phyloP scores from a whole-genome alignment of 2,329 filamentous ascomycete species.

The Colletotrichum siamense region DNA sequence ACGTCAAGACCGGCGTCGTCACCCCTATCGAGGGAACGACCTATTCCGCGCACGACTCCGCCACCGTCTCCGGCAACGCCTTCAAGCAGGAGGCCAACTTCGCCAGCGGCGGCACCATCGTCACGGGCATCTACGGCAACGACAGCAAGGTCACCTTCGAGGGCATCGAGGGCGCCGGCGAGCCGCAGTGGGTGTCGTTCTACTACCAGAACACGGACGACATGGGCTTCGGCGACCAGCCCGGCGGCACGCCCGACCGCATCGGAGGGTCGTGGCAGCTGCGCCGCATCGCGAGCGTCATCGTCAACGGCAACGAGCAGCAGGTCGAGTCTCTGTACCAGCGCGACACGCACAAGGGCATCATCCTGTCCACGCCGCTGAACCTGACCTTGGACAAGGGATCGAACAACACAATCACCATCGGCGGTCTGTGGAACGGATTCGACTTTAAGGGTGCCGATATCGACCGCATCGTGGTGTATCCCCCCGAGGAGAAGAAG shows the following conservation, averaged over 20 bases:
- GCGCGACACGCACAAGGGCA: constrained; percentile 60
- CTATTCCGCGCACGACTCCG: constrained; percentile 47
- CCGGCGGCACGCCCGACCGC: constrained; percentile 62
- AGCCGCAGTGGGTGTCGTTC: constrained; percentile 60
- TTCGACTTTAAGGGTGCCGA: constrained; percentile 63
- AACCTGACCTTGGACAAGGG: constrained; percentile 59
- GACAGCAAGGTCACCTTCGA: constrained; percentile 55
- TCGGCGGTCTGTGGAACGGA: constrained; percentile 63
- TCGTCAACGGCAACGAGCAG: constrained; percentile 55
- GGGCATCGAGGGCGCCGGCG: constrained; percentile 46
- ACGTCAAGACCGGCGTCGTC: constrained; percentile 55
- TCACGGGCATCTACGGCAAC: constrained; percentile 58
- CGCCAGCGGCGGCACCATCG: constrained; percentile 47
- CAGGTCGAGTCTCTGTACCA: constrained; percentile 56
- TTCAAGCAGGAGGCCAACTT: constrained; percentile 59
- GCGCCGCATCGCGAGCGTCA: constrained; percentile 63
- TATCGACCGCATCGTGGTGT: constrained; percentile 64
- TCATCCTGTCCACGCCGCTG: constrained; percentile 63
- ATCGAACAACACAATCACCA: constrained; percentile 55
- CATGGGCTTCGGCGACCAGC: constrained; percentile 63
- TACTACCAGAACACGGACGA: constrained; percentile 66
- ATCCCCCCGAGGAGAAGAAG: constrained; percentile 51
- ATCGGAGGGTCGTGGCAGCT: constrained; percentile 66
- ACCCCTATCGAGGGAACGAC: constrained; percentile 50
- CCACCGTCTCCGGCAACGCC: constrained; percentile 46